These are phyloP conservation scores for Mentha longifolia DNA, from an alignment of 257 asterid genomes.

Conservation along the genomic window DNA sequence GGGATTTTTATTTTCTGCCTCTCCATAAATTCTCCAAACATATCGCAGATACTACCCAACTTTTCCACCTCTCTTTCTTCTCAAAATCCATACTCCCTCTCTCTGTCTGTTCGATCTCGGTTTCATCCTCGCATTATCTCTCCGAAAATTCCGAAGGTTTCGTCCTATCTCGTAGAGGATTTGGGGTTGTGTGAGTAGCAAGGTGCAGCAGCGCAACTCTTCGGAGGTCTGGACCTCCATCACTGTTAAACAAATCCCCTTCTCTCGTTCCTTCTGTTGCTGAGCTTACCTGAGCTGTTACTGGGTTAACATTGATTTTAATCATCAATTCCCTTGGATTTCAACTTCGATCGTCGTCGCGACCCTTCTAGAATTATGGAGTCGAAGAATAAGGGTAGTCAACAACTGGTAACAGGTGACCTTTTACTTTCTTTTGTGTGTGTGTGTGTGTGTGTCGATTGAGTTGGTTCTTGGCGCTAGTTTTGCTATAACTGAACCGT, in stretches of 20 bases:
- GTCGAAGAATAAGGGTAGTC: conserved; percentile 47
- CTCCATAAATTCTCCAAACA: conserved; percentile 32
- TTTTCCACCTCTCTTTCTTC: conserved; percentile 4
- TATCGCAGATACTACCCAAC: neutral
- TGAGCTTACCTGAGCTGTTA: conserved; percentile 36
- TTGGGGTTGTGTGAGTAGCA: conserved; percentile 44
- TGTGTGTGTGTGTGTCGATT: conserved; percentile 5
- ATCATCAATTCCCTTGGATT: conserved; percentile 15
- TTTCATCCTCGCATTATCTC: neutral
- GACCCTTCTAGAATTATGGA: conserved; percentile 43
- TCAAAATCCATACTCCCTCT: neutral
- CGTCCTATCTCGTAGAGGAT: neutral
- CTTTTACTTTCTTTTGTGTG: no score
- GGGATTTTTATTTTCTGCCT: neutral
- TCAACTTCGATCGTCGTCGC: conserved; percentile 31
- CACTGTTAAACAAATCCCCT: conserved; percentile 34
- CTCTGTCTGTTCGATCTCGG: conserved; percentile 7
- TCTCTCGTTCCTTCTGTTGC: conserved; percentile 25
- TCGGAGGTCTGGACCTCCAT: conserved; percentile 41
- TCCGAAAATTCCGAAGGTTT: neutral
- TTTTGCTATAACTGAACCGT: conserved; percentile 4
- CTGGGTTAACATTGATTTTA: conserved; percentile 31
- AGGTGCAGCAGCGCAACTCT: conserved; percentile 42
- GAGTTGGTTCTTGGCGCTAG: neutral
- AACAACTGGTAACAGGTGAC: conserved; percentile 51